Base-by-base conservation (phyloP, 768 basidiomycete genomes). In the Psilocybe azurescens region DNA sequence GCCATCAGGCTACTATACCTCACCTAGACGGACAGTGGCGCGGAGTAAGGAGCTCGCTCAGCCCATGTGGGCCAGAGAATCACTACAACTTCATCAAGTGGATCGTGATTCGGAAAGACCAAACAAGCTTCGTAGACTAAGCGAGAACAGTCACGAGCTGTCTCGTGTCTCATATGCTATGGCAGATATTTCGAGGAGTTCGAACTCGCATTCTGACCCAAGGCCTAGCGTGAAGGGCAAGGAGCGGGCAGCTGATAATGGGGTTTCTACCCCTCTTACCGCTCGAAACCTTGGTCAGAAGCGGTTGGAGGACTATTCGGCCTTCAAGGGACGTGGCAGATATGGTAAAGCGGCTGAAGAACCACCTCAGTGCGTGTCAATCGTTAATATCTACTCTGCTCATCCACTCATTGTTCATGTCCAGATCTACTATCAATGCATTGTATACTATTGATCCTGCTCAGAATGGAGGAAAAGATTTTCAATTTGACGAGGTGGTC, bases 401-500 rank as follows among this genome's bases (percentile, higher is more conserved):
- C 8, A 58, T 36, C 49, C 18, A 46, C 20, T 49, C 33, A 38
- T 56, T 16, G 52, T 36, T 18, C 32, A 56, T 16, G 8, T 29
- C 44, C 32, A 61, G 58, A 38, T 47, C 77, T 8, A 84, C 86
- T 2, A 87, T 91, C 67, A 91, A 89, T 65, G 79, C 86, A 5
- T 72, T 77, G 8, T 95, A 86, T 71, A 83, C 84, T 58, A 89
- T 96, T 54, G 81, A 91, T 65, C 84, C 87, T 3, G 74, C 75
- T 7, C 77, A 74, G 38, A 97, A 97, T 70, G 78, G 81, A 0
- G 94, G 93, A 0, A 50, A 86, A 9, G 75, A 78, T 46, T 89
- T 83, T 70, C 87, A 89, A 65, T 97, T 83, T 68, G 89, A 94
- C 48, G 87, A 89, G 53, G 92, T 94, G 14, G 89, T 93, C 11